Evolutionary conservation across 2,329 filamentous ascomycete species (phyloP).

Genomic region (Talaromyces albobiverticillius): DNA sequence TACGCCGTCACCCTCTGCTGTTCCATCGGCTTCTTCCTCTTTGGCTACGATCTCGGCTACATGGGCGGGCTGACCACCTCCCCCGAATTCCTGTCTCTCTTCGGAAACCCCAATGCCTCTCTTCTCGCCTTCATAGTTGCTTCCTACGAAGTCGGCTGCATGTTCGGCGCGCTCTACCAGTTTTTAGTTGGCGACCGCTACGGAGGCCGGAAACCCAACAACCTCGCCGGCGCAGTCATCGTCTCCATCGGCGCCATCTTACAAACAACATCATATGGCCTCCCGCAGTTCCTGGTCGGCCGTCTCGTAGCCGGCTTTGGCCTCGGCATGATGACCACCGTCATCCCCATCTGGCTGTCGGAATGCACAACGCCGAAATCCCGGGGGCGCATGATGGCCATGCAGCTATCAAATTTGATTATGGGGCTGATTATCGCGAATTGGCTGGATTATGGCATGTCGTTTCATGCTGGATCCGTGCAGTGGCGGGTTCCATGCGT

Average conservation of each 20-base stretch:
- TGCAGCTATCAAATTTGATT: conserved; percentile 23
- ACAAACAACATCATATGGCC: conserved; percentile 19
- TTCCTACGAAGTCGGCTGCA: conserved; percentile 25
- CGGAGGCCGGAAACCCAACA: conserved; percentile 41
- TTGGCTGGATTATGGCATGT: conserved; percentile 30
- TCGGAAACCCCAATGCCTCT: conserved; percentile 22
- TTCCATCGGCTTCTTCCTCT: conserved; percentile 41
- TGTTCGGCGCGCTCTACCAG: conserved; percentile 27
- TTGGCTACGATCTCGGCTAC: conserved; percentile 44
- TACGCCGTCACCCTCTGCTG: conserved; percentile 23
- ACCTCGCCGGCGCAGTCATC: conserved; percentile 36
- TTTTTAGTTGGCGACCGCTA: conserved; percentile 37
- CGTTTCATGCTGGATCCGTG: conserved; percentile 18
- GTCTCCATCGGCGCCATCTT: conserved; percentile 23
- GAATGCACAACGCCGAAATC: conserved; percentile 29
- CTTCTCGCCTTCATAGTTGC: conserved; percentile 22
- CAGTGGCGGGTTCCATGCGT: conserved; percentile 25
- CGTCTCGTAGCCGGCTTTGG: conserved; percentile 24
- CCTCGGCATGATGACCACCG: conserved; percentile 23
- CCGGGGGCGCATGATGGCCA: conserved; percentile 47
- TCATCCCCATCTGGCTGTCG: conserved; percentile 24
- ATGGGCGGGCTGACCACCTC: conserved; percentile 24
- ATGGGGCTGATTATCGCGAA: conserved; percentile 26
- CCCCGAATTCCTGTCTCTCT: conserved; percentile 12
- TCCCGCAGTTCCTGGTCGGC: conserved; percentile 23